Percentiles rank a stretch among this genome's conserved stretches.
phyloP scores from a whole-genome alignment of 129 eudicot genomes.

The Helianthus annuus region DNA sequence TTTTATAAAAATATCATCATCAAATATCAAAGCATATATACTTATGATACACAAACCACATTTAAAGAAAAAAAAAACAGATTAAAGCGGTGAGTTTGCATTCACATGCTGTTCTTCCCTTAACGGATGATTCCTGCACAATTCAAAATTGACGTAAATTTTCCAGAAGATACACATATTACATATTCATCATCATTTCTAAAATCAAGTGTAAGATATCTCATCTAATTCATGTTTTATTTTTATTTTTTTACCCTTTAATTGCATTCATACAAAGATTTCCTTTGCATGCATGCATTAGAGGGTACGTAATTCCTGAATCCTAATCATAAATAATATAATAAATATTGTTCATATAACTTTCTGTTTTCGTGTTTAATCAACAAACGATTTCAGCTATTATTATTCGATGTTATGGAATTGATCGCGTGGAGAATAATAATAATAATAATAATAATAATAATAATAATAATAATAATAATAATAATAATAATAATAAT shows the following conservation, averaged over 20 bases:
- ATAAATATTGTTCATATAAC: not conserved
- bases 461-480: too few species aligned
- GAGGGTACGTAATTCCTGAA: not conserved
- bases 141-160: not conserved
- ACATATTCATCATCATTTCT: not conserved
- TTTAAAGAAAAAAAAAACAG: too few species aligned
- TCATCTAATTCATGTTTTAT: not conserved
- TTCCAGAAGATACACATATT: not conserved
- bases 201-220: not conserved
- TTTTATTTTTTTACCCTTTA: not conserved
- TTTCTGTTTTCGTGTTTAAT: not conserved
- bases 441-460: conserved; percentile 4
- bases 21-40: too few species aligned
- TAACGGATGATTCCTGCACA: not conserved
- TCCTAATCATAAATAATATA: not conserved
- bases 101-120: not conserved
- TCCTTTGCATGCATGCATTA: not conserved
- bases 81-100: too few species aligned
- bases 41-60: too few species aligned
- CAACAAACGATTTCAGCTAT: not conserved
- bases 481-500: not conserved
- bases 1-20: too few species aligned
- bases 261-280: not conserved
- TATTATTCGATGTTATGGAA: not conserved
- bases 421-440: not conserved